Evolutionary conservation across 345 rosid genomes (phyloP).

Genomic region (Salix koriyanagi): DNA sequence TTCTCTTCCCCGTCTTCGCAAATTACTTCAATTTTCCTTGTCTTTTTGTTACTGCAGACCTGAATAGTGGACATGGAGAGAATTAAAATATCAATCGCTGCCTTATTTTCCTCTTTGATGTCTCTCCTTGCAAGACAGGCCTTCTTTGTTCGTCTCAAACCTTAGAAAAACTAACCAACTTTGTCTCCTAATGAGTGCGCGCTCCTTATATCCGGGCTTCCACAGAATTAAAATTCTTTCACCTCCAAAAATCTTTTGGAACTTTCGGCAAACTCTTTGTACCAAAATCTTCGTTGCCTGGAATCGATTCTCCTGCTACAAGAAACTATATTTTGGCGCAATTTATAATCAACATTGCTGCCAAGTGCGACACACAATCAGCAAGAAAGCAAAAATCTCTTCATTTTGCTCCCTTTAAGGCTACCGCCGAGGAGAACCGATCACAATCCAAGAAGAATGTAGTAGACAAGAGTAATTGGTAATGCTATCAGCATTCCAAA

Average conservation of each 20-base stretch:
- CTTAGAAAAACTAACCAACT: constrained; percentile 13
- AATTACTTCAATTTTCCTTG: constrained; percentile 16
- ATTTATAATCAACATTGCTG: not conserved
- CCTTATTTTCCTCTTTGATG: constrained; percentile 26
- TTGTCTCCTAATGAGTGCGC: constrained; percentile 47
- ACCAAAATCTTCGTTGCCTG: constrained; percentile 11
- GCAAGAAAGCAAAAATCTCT: constrained; percentile 17
- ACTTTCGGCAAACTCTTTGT: constrained; percentile 20
- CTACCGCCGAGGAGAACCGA: constrained; percentile 8
- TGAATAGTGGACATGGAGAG: not conserved
- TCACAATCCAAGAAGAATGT: constrained; percentile 25
- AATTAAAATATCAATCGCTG: constrained; percentile 12
- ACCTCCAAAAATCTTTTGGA: constrained; percentile 44
- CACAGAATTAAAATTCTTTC: constrained; percentile 15
- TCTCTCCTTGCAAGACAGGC: constrained; percentile 14
- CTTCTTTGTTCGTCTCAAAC: constrained; percentile 17
- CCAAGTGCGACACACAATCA: constrained; percentile 2
- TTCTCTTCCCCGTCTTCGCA: constrained; percentile 2
- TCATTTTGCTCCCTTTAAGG: constrained; percentile 16
- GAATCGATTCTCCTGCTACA: constrained; percentile 10
- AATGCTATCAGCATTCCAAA: constrained; percentile 33
- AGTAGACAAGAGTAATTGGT: constrained; percentile 20
- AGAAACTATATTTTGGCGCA: constrained; percentile 2
- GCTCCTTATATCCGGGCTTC: constrained; percentile 39
- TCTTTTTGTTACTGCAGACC: constrained; percentile 12